Conservation (phyloP, 1,284 basidiomycete genomes). For the Heterobasidion occidentale region DNA sequence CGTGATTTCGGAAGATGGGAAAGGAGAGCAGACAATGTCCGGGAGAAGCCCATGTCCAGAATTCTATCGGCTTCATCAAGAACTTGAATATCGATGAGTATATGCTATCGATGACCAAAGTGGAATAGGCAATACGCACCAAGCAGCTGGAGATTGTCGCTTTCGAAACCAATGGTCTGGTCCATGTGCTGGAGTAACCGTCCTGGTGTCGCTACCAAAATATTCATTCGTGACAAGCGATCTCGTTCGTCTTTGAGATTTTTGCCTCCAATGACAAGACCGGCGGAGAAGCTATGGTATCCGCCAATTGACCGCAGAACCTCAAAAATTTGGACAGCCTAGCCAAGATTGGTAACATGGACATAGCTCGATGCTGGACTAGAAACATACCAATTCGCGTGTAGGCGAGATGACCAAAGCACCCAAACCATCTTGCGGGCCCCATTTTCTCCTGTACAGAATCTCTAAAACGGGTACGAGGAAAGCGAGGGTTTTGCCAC, state of each 20-base stretch:
- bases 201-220: slow-evolving; percentile 94
- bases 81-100: slow-evolving; percentile 37
- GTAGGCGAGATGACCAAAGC: slow-evolving; percentile 95
- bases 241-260: slow-evolving; percentile 91
- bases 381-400: slow-evolving; percentile 71
- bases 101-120: slow-evolving; percentile 2
- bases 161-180: slow-evolving; percentile 93
- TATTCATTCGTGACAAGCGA: slow-evolving; percentile 89
- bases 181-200: slow-evolving; percentile 96
- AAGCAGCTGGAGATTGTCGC: slow-evolving; percentile 86
- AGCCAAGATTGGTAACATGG: not conserved
- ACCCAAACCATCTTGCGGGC: slow-evolving; percentile 79
- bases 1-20: slow-evolving; percentile 80
- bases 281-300: slow-evolving; percentile 89
- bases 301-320: slow-evolving; percentile 90
- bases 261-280: slow-evolving; percentile 95
- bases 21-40: slow-evolving; percentile 85
- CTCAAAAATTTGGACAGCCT: slow-evolving; percentile 97
- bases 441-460: slow-evolving; percentile 72
- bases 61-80: slow-evolving; percentile 97
- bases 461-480: slow-evolving; percentile 73
- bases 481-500: slow-evolving; percentile 82
- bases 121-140: slow-evolving; percentile 38
- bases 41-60: slow-evolving; percentile 92
- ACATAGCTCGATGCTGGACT: not conserved